Evolutionary conservation across 805 yeast species (phyloP).

Genomic region (Ogataea paraovalis): DNA sequence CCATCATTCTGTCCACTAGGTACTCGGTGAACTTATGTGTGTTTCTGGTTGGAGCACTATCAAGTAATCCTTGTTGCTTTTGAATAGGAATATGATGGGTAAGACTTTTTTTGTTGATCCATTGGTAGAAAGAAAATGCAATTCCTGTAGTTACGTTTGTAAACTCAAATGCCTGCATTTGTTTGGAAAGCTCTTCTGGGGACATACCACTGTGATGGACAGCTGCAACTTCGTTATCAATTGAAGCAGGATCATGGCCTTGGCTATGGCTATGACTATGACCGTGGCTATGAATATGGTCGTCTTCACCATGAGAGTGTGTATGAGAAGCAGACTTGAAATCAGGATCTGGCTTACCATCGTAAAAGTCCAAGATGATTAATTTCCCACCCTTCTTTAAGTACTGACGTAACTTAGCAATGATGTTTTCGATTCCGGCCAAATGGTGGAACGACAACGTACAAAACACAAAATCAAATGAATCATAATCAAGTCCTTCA

Average conservation of each 20-base stretch:
- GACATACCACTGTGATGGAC: conserved; percentile 1
- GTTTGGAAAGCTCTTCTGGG: not conserved
- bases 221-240: not conserved
- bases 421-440: conserved; percentile 29
- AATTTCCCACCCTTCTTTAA: conserved; percentile 34
- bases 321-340: not conserved
- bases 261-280: not conserved
- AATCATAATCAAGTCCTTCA: conserved; percentile 4
- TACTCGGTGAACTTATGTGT: not conserved
- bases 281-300: not conserved
- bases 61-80: not conserved
- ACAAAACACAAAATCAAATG: conserved; percentile 34
- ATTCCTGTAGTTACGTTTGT: not conserved
- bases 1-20: not conserved
- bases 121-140: not conserved
- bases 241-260: not conserved
- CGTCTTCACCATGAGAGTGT: not conserved
- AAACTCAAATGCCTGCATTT: not conserved
- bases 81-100: not conserved
- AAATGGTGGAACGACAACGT: conserved; percentile 40
- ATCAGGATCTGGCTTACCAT: conserved; percentile 14
- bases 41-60: not conserved
- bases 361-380: conserved; percentile 37
- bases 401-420: conserved; percentile 31
- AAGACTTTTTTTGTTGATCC: not conserved